phyloP scores from a whole-genome alignment of 129 eudicot genomes.

The Solidago caesia region DNA sequence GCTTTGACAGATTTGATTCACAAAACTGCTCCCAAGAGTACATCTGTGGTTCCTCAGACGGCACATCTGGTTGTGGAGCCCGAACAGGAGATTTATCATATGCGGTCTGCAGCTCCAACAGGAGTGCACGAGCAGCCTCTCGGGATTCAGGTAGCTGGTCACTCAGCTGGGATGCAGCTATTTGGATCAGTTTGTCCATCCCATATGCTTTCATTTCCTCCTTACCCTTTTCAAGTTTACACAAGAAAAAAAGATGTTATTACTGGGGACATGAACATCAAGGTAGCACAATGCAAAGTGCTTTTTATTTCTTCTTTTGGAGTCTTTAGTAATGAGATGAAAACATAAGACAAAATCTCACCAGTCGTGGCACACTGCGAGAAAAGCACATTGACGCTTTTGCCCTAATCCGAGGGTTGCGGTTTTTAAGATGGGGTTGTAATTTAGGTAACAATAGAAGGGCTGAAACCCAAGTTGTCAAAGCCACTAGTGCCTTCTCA shows the following conservation, averaged over 20 bases:
- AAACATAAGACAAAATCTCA: conserved; percentile 31
- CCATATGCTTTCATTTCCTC: conserved; percentile 74
- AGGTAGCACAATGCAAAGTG: neutral
- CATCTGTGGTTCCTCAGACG: conserved; percentile 44
- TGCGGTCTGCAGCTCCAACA: conserved; percentile 54
- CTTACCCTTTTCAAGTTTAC: conserved; percentile 43
- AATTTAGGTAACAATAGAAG: conserved; percentile 64
- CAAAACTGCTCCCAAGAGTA: conserved; percentile 74
- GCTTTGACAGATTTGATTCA: conserved; percentile 67
- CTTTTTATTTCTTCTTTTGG: neutral
- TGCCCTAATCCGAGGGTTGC: conserved; percentile 87
- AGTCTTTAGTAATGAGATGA: neutral
- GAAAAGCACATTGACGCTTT: conserved; percentile 77
- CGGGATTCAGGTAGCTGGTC: conserved; percentile 92
- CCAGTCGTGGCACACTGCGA: conserved; percentile 68
- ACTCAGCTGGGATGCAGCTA: conserved; percentile 75
- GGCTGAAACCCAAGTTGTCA: conserved; percentile 67
- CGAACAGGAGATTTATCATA: conserved; percentile 47
- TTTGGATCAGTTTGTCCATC: conserved; percentile 65
- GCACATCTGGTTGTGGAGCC: conserved; percentile 28
- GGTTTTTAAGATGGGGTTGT: conserved; percentile 66
- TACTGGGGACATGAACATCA: neutral
- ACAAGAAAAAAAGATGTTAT: neutral
- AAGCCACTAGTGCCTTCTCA: conserved; percentile 59
- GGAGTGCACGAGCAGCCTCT: conserved; percentile 78